Base-by-base conservation (phyloP, 1,139 yeast species). In the Scheffersomyces lignicola region DNA sequence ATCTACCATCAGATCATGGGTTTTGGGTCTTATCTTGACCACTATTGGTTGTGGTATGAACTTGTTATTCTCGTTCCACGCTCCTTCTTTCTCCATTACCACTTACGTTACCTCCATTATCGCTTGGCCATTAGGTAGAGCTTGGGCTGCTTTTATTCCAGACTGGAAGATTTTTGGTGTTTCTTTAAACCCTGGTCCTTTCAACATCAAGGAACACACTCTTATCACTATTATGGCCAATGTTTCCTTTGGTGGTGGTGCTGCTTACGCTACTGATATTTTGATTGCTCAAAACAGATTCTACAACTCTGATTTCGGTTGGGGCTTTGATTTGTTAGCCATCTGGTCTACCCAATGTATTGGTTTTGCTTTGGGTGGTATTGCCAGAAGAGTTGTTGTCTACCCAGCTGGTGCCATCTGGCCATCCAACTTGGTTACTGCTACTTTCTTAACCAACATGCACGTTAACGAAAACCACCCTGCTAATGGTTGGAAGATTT, bases 341-440 rank as follows among this genome's bases (percentile, higher is more conserved):
- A 66, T 73, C 35, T 58, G 78, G 49, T 60, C 79, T 17, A 73
- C 83, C 22, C 84, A 81, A 55, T 64, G 80, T 47, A 65, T 81
- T 33, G 88, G 88, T 9, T 77, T 79, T 44, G 79, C 83, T 11
- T 56, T 80, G 37, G 85, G 85, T 25, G 89, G 89, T 31, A 42
- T 78, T 40, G 68, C 72, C 32, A 64, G 78, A 49, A 66, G 76
- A 47, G 66, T 78, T 18, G 64, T 81, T 45, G 82, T 81, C 12
- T 75, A 75, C 40, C 83, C 87, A 3, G 71, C 82, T 4, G 63
- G 77, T 7, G 78, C 81, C 60, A 71, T 81, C 34, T 83, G 89
- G 89, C 89, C 89, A 1, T 59, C 76, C 11, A 80, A 47, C 62
- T 77, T 56, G 59, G 73, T 68, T 34, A 59, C 70, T 13, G 44